Evolutionary conservation across 352 stramenopile species (phyloP).

Genomic region (Phytopythium aichiense): DNA sequence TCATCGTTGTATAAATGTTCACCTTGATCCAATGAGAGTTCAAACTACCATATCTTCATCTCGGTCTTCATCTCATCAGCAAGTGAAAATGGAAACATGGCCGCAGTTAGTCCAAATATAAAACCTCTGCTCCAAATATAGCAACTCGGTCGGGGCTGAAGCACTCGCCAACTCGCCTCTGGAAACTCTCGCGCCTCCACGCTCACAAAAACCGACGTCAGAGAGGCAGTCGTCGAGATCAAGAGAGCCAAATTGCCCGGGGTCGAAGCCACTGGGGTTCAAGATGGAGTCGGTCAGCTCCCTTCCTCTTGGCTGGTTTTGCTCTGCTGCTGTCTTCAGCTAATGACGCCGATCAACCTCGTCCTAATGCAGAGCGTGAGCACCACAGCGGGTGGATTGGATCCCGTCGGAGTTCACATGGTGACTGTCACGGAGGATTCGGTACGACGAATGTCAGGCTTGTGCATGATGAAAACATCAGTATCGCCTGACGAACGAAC

Average conservation of each 20-base stretch:
- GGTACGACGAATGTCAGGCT: background rate
- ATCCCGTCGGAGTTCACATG: slow-evolving; percentile 4
- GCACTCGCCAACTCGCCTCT: background rate
- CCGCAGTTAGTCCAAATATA: background rate
- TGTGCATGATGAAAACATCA: background rate
- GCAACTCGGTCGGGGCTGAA: background rate
- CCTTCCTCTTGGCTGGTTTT: no score
- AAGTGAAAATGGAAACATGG: no score
- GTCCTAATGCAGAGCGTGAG: background rate
- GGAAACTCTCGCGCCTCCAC: background rate
- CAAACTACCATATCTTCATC: background rate
- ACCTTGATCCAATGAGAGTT: background rate
- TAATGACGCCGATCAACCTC: no score
- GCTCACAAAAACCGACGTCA: background rate
- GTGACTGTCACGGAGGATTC: slow-evolving; percentile 1
- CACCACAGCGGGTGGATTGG: no score
- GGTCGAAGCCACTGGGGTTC: background rate
- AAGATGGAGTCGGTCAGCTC: slow-evolving; percentile 1
- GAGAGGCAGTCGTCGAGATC: background rate
- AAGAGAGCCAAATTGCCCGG: background rate
- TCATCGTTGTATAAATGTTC: background rate
- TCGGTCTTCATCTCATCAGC: background rate
- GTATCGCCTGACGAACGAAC: background rate
- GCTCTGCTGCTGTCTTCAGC: no score
- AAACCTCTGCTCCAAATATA: background rate